Base-by-base conservation (phyloP, 176 grass and related monocot species). In the Triticum urartu region DNA sequence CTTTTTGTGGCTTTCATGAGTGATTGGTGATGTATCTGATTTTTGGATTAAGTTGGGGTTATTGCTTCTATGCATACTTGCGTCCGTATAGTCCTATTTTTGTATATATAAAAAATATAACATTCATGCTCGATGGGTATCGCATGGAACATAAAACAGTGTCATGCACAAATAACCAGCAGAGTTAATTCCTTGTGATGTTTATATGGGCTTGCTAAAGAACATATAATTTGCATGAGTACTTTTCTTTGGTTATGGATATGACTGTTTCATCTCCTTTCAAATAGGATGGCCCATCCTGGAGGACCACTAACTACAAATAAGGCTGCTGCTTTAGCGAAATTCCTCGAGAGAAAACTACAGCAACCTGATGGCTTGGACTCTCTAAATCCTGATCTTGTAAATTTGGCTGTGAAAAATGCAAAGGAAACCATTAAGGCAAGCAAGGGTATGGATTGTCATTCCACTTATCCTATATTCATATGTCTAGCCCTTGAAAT, bases 291-390 rank as follows among this genome's bases (percentile, higher is more conserved):
- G 85, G 90, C 97, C 79, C 94, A 99, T 89, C 94, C 97, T 26
- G 89, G 94, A 73, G 94, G 97, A 81, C 92, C 94, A 50, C 72
- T 99, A 76, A 96, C 90, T 56, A 99, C 97, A 78, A 96, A 99
- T 82, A 99, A 99, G 89, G 97, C 97, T 88, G 94, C 94, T n/a
- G 94, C 97, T 36, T 90, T 99, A 80, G 97, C 92, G 20, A 99
- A 96, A 75, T 99, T 99, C 83, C 92, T 99, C 2, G 94, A 99
- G 92, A 92, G 97, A 80, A 99, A 99, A 80, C 94, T 99, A 52
- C 94, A 94, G 87, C 89, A 94, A 42, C 92, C 97, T 83, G 94
- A 96, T 88, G 94, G 92, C 47, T 67, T 99, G 68, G 90, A 91
- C 34, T 92, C 92, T 64, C 78, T 99, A 48, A 88, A 99, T 81